These are phyloP conservation scores for Corymbia calophylla DNA, from an alignment of 441 rosid genomes.

Conservation along the genomic window DNA sequence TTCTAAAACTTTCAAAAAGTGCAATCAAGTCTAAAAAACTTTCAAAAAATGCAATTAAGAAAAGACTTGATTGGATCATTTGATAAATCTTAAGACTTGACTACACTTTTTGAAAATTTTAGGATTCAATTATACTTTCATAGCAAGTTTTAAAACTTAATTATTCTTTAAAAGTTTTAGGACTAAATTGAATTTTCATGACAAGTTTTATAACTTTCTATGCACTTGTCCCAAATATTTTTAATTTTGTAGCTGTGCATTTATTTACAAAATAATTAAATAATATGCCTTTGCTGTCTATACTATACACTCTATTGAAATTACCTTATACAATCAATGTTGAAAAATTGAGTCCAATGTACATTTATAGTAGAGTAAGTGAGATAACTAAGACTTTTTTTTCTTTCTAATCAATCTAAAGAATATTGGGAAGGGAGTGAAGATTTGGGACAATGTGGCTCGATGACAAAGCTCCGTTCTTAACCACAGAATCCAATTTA, in stretches of 20 bases:
- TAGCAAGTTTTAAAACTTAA: too few species aligned
- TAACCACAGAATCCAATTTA: background rate
- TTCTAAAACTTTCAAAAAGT: too few species aligned
- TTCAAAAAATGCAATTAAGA: too few species aligned
- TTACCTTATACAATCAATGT: background rate
- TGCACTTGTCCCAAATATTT: too few species aligned
- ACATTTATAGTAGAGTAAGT: background rate
- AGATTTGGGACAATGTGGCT: background rate
- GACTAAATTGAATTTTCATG: too few species aligned
- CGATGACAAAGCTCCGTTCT: background rate
- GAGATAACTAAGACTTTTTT: background rate
- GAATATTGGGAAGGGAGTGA: background rate
- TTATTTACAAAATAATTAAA: background rate
- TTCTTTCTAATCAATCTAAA: background rate
- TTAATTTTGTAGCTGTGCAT: background rate
- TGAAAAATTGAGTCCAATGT: background rate
- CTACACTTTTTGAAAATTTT: too few species aligned
- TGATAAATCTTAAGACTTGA: too few species aligned
- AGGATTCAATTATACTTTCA: too few species aligned
- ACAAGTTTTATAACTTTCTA: too few species aligned
- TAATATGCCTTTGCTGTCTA: background rate
- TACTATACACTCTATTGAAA: background rate
- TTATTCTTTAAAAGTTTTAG: too few species aligned
- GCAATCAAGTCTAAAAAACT: too few species aligned
- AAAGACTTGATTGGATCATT: too few species aligned